Evolutionary conservation across 106 monocot species (phyloP).

Genomic region (Hemerocallis citrina): DNA sequence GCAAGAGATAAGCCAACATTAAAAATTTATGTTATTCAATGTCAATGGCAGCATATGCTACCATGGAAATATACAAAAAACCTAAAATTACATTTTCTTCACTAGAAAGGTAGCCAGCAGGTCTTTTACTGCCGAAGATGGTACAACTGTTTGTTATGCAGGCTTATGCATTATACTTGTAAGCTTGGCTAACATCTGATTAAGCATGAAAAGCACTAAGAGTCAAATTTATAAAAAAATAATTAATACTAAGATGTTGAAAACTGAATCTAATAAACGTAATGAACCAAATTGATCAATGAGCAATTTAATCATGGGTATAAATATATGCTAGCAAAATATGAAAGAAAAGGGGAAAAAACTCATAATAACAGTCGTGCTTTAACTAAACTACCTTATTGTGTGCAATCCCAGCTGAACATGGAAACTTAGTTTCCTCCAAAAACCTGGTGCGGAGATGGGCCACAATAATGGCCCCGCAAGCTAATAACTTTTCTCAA

Average conservation of each 20-base stretch:
- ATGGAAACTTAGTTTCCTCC: slow-evolving; percentile 73
- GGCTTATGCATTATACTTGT: slow-evolving; percentile 95
- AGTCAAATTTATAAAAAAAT: too few relatives aligned
- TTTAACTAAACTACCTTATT: slow-evolving; percentile 64
- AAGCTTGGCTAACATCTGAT: slow-evolving; percentile 98
- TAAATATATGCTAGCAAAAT: slow-evolving; percentile 1
- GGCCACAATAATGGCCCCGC: slow-evolving; percentile 91
- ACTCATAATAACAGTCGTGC: background rate
- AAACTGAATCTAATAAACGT: background rate
- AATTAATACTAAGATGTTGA: too few relatives aligned
- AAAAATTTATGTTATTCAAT: too few relatives aligned
- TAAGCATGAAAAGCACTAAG: too few relatives aligned
- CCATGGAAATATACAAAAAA: slow-evolving; percentile 1
- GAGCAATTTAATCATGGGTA: background rate
- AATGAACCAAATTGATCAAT: background rate
- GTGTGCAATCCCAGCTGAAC: slow-evolving; percentile 98
- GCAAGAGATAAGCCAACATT: too few relatives aligned
- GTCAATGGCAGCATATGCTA: background rate
- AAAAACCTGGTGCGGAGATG: slow-evolving; percentile 64
- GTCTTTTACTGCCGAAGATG: slow-evolving; percentile 62
- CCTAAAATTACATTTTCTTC: slow-evolving; percentile 79
- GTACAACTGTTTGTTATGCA: slow-evolving; percentile 96
- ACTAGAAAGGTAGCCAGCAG: slow-evolving; percentile 83
- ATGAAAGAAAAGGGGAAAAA: background rate
- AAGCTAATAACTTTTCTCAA: slow-evolving; percentile 78